Conservation (phyloP, 2,329 filamentous ascomycete genomes). For the Fusarium torulosum region DNA sequence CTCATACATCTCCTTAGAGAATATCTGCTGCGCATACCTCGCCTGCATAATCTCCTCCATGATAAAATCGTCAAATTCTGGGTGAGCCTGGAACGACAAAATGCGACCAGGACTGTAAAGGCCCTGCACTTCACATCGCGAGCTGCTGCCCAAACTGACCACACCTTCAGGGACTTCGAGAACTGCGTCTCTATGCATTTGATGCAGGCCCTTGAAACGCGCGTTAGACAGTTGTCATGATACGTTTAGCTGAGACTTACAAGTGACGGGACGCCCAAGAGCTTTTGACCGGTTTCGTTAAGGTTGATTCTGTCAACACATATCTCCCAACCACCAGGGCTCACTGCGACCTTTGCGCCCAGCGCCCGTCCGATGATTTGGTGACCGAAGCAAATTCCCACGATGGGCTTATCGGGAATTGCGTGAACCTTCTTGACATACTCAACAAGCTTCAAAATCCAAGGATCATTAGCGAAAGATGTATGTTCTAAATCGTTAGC, state of each 20-base stretch:
- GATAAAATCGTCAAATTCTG: constrained; percentile 56
- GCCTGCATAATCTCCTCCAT: constrained; percentile 51
- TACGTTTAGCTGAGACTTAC: constrained; percentile 4
- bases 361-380: constrained; percentile 60
- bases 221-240: not conserved
- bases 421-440: constrained; percentile 50
- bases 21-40: constrained; percentile 47
- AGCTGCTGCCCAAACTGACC: constrained; percentile 55
- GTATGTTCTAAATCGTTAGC: constrained; percentile 47
- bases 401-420: constrained; percentile 50
- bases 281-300: constrained; percentile 53
- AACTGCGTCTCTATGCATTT: constrained; percentile 61
- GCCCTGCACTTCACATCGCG: constrained; percentile 56
- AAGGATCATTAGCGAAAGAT: constrained; percentile 55
- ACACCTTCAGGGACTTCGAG: constrained; percentile 53
- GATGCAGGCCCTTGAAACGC: constrained; percentile 50
- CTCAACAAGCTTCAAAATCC: constrained; percentile 57
- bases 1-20: constrained; percentile 46
- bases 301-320: constrained; percentile 55
- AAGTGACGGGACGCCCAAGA: constrained; percentile 51
- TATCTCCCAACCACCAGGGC: constrained; percentile 57
- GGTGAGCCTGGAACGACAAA: constrained; percentile 59
- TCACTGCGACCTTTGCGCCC: constrained; percentile 54
- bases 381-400: constrained; percentile 63
- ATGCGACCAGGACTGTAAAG: constrained; percentile 54